Base-by-base conservation (phyloP, 148 eudicot genomes). In the Rhododendron ovatum region DNA sequence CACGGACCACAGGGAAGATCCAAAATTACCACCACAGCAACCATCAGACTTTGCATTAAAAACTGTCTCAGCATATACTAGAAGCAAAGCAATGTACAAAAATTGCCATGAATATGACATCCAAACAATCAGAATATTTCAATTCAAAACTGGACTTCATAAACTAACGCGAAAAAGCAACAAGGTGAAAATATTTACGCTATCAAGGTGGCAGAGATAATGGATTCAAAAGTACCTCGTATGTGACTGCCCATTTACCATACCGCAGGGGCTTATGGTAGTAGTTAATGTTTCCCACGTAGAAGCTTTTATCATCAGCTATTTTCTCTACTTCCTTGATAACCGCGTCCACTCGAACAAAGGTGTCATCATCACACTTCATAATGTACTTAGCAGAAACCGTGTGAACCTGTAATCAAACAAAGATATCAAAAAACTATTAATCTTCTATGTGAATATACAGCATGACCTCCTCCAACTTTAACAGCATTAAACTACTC, bases 221-320 rank as follows among this genome's bases (percentile, higher is more conserved):
- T 7, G 74, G 74, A 63, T 39, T 18, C 17, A 26, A n/a, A 53
- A 80, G 3, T 91, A 96, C 99, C 99, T 96, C 99, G 83, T 94
- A 96, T 39, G 99, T 96, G 57, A 96, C 99, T 51, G 98, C 95
- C 99, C 99, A 96, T 96, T 96, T 96, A 83, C 99, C 99, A 87
- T 89, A 80, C 83, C 99, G 99, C 77, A 92, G 88, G 81, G 98
- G 98, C 88, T 92, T 94, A 88, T 95, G 95, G 88, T 93, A 91
- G 90, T 92, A 93, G 83, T 96, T 96, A 87, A 96, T 92, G 83
- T 95, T 96, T 67, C 99, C 99, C 39, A 93, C 86, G 86, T 96
- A 96, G 85, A 96, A 89, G 89, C 98, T 96, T 86, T 84, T 90
- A 28, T 85, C 88, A 22, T 90, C 90, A 26, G 93, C 88, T 48